Base-by-base conservation (phyloP, 768 basidiomycete species). In the Naganishia antarctica region DNA sequence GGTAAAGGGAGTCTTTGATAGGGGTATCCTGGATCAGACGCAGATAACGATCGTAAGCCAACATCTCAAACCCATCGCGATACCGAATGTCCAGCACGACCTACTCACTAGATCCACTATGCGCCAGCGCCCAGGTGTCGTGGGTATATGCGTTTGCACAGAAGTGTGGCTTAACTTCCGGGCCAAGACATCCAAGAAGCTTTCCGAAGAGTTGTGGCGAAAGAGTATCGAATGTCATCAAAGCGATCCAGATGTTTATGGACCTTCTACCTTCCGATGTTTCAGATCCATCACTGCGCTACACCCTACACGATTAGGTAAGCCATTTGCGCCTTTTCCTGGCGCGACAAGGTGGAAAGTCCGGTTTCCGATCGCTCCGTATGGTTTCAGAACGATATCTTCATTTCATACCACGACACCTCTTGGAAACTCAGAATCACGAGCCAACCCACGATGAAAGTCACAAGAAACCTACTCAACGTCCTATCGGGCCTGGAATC, bases 241-340 rank as follows among this genome's bases (percentile, higher is more conserved):
- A 37, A 15, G 34, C 43, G 6, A 5, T 44, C n/a, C 15, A 31
- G 29, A 51, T 31, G 49, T 29, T 51, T 32, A 51, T 31, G 21
- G 16, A 34, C 18, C 31, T 44, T 44, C 43, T 44, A 44, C n/a
- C 43, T 18, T 9, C 13, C 26, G 7, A 34, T 41, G 53, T 57
- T 57, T 57, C 53, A 57, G n/a, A 57, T 41, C 40, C 53, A 57
- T 57, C 53, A 41, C n/a, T 13, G 53, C n/a, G 21, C 37, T n/a
- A 8, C n/a, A 25, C 37, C n/a, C 5, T 21, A 3, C 1, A 9
- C 9, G n/a, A 40, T 57, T 57, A 57, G 53, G 53, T 57, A 57
- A 57, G 34, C 53, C 13, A 18, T 41, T 40, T 41, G 53, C 53
- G 53, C 53, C 40, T 57, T 57, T 57, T 25, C n/a, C 3, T 5